Conservation (phyloP, 2,329 filamentous ascomycete genomes). For the Karstenula rhodostoma region DNA sequence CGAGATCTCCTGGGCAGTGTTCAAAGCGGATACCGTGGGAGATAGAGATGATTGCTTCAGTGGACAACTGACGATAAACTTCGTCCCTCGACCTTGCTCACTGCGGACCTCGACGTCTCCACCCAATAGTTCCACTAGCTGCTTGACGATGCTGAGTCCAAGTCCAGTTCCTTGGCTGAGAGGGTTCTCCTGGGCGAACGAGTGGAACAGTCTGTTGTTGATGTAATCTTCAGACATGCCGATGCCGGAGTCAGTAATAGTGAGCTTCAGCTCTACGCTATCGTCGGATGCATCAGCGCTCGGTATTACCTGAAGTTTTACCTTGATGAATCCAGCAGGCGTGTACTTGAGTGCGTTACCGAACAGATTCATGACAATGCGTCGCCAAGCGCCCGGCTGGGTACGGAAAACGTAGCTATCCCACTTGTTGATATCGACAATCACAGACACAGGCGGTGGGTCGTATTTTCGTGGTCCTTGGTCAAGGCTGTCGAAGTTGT, state of each 20-base stretch:
- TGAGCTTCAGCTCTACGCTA: constrained; percentile 40
- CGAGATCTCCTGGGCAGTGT: constrained; percentile 32
- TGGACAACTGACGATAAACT: constrained; percentile 47
- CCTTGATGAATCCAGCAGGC: constrained; percentile 45
- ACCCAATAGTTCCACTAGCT: constrained; percentile 47
- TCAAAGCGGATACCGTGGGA: constrained; percentile 33
- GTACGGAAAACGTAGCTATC: constrained; percentile 48
- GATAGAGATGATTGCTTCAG: constrained; percentile 42
- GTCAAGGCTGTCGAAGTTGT: constrained; percentile 36
- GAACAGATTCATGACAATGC: constrained; percentile 52
- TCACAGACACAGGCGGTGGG: constrained; percentile 36
- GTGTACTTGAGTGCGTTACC: constrained; percentile 53
- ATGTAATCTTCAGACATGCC: constrained; percentile 52
- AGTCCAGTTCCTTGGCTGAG: constrained; percentile 50
- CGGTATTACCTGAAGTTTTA: constrained; percentile 45
- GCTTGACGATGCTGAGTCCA: constrained; percentile 51
- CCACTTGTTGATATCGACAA: constrained; percentile 47
- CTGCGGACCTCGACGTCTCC: constrained; percentile 49
- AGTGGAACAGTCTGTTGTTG: constrained; percentile 47
- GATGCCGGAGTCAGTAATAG: constrained; percentile 50
- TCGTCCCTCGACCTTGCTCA: constrained; percentile 46
- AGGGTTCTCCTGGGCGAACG: constrained; percentile 51
- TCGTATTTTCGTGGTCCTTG: constrained; percentile 26
- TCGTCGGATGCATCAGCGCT: constrained; percentile 31
- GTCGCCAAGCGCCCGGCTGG: constrained; percentile 49